Base-by-base conservation (phyloP, 2,329 filamentous ascomycete genomes). In the Hypoxylon sp. region DNA sequence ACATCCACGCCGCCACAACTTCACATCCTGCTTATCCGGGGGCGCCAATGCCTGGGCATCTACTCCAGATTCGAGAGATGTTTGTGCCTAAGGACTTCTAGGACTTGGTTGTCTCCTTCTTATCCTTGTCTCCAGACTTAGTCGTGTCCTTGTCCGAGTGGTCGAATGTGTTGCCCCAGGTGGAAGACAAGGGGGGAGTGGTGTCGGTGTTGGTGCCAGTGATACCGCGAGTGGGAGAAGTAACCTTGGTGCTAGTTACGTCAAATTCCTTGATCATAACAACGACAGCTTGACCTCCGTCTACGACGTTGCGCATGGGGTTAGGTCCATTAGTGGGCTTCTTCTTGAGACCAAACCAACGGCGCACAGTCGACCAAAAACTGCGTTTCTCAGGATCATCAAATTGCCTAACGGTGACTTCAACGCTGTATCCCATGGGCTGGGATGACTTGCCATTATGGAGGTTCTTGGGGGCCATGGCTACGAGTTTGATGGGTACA, bases 391-490 rank as follows among this genome's bases (percentile, higher is more conserved):
- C 55, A 9, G 13, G 7, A 2, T 21, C 21, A 10, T 58, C 48
- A 7, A 38, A 41, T 5, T 28, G 13, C n/a, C 32, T 51, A 10
- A 34, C 17, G 13, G 7, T 14, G 19, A 49, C n/a, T 11, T 10
- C 14, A 21, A 14, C 19, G 21, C 21, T n/a, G 28, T 45, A 23
- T 4, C 53, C 53, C 23, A 56, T 28, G 7, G 10, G 38, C 4
- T 25, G n/a, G n/a, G 49, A 21, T 6, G 30, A n/a, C 30, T 52
- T 25, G 43, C n/a, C 41, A 17, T 4, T 7, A 6, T 14, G 49
- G 14, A 45, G 51, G 1, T 19, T 30, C 19, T 51, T n/a, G 56
- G 52, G 55, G 6, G 32, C 49, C 60, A 62, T 56, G 5, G 41
- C 50, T 11, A 49, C 10, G 23, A 60, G 14, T 17, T 41, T 30